Evolutionary conservation across 2,329 filamentous ascomycete species (phyloP).

Genomic region (Sclerotiophoma versabilis): DNA sequence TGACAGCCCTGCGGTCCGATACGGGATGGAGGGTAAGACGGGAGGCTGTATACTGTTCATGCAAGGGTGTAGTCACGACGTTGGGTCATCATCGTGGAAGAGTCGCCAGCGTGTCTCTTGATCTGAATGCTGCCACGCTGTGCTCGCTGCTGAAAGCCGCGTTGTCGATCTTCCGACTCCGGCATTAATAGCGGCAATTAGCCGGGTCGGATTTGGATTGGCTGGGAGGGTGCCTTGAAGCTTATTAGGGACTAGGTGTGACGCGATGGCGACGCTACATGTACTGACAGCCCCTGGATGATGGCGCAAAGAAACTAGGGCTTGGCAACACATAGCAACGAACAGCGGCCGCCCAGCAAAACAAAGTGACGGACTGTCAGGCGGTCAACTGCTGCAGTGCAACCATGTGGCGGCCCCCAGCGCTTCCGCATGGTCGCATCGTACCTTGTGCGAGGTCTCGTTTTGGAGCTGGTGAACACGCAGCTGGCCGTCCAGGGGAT

Average conservation of each 20-base stretch:
- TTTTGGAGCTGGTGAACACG: slow-evolving; percentile 17
- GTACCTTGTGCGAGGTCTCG: slow-evolving; percentile 31
- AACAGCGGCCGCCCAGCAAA: slow-evolving; percentile 26
- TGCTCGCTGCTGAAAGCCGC: slow-evolving; percentile 8
- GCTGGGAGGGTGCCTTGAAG: slow-evolving; percentile 19
- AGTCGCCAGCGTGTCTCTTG: slow-evolving; percentile 6
- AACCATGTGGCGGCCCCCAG: slow-evolving; percentile 26
- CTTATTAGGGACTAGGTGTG: slow-evolving; percentile 15
- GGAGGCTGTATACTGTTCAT: slow-evolving; percentile 15
- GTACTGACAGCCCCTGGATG: slow-evolving; percentile 42
- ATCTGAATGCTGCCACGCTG: background rate
- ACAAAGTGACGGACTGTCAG: slow-evolving; percentile 43
- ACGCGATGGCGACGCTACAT: slow-evolving; percentile 37
- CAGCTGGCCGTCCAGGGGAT: slow-evolving; percentile 21
- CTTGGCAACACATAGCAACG: slow-evolving; percentile 30
- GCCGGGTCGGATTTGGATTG: background rate
- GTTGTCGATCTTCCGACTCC: slow-evolving; percentile 6
- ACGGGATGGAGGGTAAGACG: slow-evolving; percentile 17
- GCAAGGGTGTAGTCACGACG: slow-evolving; percentile 18
- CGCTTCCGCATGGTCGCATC: slow-evolving; percentile 33
- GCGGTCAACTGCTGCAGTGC: slow-evolving; percentile 39
- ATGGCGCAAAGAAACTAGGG: slow-evolving; percentile 26
- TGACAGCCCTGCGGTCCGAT: slow-evolving; percentile 26
- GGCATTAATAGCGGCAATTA: slow-evolving; percentile 10
- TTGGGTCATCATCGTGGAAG: slow-evolving; percentile 13